A percentile compares a stretch with the other conserved stretches of the same genome.
phyloP scores from a whole-genome alignment of 495 filamentous ascomycete species.

The Evernia prunastri region DNA sequence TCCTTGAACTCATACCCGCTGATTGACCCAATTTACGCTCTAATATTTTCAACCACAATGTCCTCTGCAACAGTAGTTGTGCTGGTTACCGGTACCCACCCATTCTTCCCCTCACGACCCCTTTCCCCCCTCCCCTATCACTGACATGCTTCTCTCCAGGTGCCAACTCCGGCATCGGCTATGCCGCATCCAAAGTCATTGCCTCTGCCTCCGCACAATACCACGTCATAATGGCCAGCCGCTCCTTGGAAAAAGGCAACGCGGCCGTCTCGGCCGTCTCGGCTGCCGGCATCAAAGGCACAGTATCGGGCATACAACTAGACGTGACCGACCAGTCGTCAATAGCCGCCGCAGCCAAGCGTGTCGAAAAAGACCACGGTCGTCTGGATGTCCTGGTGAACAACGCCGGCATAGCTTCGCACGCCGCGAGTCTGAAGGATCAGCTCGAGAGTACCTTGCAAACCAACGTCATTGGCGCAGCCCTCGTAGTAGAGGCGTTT shows the following conservation, averaged over 20 bases:
- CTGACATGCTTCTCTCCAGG: not conserved
- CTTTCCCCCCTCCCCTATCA: not conserved
- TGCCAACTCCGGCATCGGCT: constrained; percentile 16
- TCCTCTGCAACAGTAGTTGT: not conserved
- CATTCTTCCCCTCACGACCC: not conserved
- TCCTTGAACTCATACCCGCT: not conserved
- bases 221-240: constrained; percentile 16
- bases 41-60: not conserved
- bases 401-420: constrained; percentile 26
- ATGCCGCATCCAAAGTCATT: constrained; percentile 16
- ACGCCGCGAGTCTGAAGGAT: constrained; percentile 7
- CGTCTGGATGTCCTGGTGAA: constrained; percentile 32
- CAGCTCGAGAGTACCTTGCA: constrained; percentile 24
- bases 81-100: not conserved
- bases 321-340: constrained; percentile 32
- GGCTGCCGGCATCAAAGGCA: constrained; percentile 3
- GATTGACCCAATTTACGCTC: not conserved
- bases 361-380: constrained; percentile 30
- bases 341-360: constrained; percentile 25
- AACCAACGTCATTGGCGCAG: constrained; percentile 34
- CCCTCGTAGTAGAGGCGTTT: constrained; percentile 28
- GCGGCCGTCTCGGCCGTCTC: constrained; percentile 8
- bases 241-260: constrained; percentile 4
- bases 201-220: constrained; percentile 4
- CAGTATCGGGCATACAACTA: constrained; percentile 25